Conservation (phyloP, 345 rosid genomes). For the Euphorbia lathyris region DNA sequence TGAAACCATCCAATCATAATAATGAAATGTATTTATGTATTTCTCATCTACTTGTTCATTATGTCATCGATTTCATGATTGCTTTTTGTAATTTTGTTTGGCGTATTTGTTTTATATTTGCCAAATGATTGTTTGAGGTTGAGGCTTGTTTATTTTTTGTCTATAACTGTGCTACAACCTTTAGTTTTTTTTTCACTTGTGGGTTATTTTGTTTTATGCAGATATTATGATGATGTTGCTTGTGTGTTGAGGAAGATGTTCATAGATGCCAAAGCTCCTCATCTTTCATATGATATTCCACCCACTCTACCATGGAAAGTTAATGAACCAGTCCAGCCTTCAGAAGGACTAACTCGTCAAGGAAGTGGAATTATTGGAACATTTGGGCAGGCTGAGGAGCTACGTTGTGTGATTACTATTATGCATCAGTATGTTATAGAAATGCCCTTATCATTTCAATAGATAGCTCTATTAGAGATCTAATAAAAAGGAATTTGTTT, state of each 20-base stretch:
- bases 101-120: neutral
- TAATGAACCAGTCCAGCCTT: slow-evolving; percentile 69
- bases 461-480: neutral
- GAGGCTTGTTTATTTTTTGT: neutral
- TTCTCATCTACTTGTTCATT: neutral
- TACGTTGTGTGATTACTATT: slow-evolving; percentile 93
- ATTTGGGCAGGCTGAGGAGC: slow-evolving; percentile 95
- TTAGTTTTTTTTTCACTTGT: slow-evolving; percentile 2
- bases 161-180: neutral
- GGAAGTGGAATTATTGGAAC: slow-evolving; percentile 96
- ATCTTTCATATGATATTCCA: slow-evolving; percentile 86
- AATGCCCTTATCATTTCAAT: neutral
- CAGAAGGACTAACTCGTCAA: slow-evolving; percentile 90
- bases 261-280: slow-evolving; percentile 99
- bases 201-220: slow-evolving; percentile 28
- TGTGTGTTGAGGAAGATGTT: slow-evolving; percentile 95
- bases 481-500: neutral
- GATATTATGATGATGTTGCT: slow-evolving; percentile 98
- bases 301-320: slow-evolving; percentile 93
- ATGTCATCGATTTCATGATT: neutral
- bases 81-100: no score
- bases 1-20: neutral
- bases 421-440: slow-evolving; percentile 80
- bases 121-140: slow-evolving; percentile 1
- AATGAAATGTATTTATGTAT: neutral